Percentiles rank a stretch among this genome's conserved stretches.
Evolutionary conservation across 495 filamentous ascomycete genomes (phyloP).

Genomic region (Podospora pseudopauciseta): DNA sequence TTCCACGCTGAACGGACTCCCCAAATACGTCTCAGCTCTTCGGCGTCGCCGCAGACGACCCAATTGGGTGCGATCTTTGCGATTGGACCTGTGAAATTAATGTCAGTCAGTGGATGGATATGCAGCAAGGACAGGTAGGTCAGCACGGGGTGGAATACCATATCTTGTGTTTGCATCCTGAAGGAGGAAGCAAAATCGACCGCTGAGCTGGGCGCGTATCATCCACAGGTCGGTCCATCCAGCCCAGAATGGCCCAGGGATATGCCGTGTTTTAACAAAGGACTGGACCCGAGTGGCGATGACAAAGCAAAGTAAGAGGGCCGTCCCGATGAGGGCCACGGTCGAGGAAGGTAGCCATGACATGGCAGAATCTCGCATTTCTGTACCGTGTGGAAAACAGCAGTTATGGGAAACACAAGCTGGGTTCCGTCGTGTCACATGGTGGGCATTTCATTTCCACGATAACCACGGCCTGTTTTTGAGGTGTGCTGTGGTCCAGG

Average conservation of each 20-base stretch:
- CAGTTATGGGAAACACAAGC: neutral
- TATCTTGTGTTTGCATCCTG: neutral
- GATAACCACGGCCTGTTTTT: neutral
- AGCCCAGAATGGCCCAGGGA: neutral
- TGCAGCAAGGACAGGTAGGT: too few species aligned
- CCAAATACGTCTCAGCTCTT: neutral
- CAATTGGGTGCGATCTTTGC: neutral
- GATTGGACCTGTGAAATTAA: neutral
- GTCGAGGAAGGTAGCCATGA: neutral
- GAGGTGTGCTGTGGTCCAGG: neutral
- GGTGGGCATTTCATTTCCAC: neutral
- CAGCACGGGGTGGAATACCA: neutral
- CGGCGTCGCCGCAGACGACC: neutral
- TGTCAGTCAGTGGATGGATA: neutral
- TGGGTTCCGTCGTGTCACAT: neutral
- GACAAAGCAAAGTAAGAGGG: neutral
- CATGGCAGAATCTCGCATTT: neutral
- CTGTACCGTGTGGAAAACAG: neutral
- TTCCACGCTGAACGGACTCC: neutral
- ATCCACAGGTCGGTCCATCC: neutral
- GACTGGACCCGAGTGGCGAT: neutral
- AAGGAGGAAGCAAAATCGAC: neutral
- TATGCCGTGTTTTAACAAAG: neutral
- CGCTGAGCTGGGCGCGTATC: neutral
- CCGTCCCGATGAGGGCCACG: neutral